These are phyloP conservation scores for Tagetes erecta DNA, from an alignment of 129 eudicot species.

Conservation along the genomic window DNA sequence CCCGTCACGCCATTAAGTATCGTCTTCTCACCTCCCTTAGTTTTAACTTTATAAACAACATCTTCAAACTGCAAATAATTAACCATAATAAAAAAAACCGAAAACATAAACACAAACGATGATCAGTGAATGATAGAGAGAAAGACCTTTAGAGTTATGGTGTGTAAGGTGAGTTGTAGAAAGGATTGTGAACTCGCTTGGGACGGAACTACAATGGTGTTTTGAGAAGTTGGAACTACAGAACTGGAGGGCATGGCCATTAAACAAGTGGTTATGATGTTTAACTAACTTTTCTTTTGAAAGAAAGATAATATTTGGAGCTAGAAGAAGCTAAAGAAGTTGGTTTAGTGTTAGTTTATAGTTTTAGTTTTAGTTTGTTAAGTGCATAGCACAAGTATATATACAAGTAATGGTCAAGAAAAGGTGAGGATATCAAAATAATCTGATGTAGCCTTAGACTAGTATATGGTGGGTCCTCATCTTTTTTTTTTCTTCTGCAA, in stretches of 20 bases:
- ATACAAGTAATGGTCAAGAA: conserved; percentile 25
- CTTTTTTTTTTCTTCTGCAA: conserved; percentile 46
- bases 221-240: conserved; percentile 63
- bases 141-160: conserved; percentile 79
- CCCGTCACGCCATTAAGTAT: conserved; percentile 92
- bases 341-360: conserved; percentile 29
- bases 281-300: conserved; percentile 12
- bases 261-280: conserved; percentile 28
- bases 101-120: not conserved
- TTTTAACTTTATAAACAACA: conserved; percentile 71
- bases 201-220: conserved; percentile 41
- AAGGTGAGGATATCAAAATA: conserved; percentile 52
- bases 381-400: conserved; percentile 41
- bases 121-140: conserved; percentile 26
- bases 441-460: conserved; percentile 53
- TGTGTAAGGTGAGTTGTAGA: conserved; percentile 48
- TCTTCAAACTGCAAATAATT: conserved; percentile 76
- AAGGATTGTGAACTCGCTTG: conserved; percentile 45
- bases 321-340: conserved; percentile 37
- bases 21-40: conserved; percentile 60
- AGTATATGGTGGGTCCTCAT: conserved; percentile 56
- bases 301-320: conserved; percentile 19
- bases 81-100: not conserved
- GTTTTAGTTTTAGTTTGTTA: conserved; percentile 39
- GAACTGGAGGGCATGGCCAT: conserved; percentile 55